Base-by-base conservation (phyloP, 495 filamentous ascomycete genomes). In the Neurospora sp. region DNA sequence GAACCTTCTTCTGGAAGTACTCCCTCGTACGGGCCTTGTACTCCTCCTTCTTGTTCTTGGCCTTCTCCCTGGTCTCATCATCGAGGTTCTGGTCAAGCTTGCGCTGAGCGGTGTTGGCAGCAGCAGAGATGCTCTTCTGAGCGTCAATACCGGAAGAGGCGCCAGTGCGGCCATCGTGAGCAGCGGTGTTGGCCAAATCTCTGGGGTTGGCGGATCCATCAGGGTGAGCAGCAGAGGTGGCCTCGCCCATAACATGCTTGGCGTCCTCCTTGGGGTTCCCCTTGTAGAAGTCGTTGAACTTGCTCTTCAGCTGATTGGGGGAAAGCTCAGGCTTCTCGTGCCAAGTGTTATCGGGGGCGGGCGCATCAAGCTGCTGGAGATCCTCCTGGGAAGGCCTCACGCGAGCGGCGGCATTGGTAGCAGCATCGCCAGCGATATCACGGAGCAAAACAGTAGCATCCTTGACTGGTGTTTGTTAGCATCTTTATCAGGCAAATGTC, bases 261-360 rank as follows among this genome's bases (percentile, higher is more conserved):
- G 75, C 81, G 71, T 92, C 91, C 65, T 91, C 86, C 76, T 87
- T 88, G 78, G 83, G 79, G 22, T 79, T 73, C 9, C 82, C 80
- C 76, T 88, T 88, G 78, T 88, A 87, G 72, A 86, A 83, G 8
- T 82, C 81, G 76, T 87, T 90, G 18, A 92, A 75, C 78, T 93
- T 90, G 10, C 86, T 81, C 82, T 88, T 94, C 37, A 97, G 38
- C 69, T 88, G 88, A 2, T 91, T 89, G 78, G 88, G 90, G 73
- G 90, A 91, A 44, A 96, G 74, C 73, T 94, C 86, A 1, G 96
- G 96, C 69, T 89, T 88, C 74, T 98, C 94, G 79, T 98, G 93
- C 96, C 96, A 99, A 10, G 88, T 89, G 81, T 98, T 94, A 75
- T 97, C 94, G 9, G 92, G 90, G 3, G 96, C 96, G 3, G 96